phyloP scores from a whole-genome alignment of 192 early-diverging fungal genomes.

The Dispira parvispora region DNA sequence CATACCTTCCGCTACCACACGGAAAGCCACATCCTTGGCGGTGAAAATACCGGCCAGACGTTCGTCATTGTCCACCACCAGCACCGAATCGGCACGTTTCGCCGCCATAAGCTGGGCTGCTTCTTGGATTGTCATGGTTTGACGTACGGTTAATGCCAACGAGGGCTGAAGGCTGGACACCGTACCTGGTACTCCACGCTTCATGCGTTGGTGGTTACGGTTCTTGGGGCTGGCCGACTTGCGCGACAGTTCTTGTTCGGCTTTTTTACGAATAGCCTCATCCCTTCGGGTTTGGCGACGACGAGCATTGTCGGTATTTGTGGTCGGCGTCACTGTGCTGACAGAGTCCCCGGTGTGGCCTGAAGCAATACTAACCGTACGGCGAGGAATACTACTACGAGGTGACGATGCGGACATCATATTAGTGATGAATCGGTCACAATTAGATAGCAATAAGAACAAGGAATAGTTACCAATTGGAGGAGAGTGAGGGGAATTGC shows the following conservation, averaged over 20 bases:
- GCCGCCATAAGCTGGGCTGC: conserved; percentile 94
- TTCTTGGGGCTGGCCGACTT: conserved; percentile 24
- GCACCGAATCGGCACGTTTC: conserved; percentile 85
- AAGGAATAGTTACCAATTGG: background rate
- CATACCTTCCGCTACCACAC: conserved; percentile 70
- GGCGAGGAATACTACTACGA: conserved; percentile 7
- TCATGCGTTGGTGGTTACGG: conserved; percentile 19
- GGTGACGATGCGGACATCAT: conserved; percentile 10
- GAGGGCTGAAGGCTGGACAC: conserved; percentile 78
- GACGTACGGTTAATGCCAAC: conserved; percentile 70
- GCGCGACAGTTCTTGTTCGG: conserved; percentile 51
- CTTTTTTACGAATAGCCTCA: conserved; percentile 57
- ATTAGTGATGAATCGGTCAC: background rate
- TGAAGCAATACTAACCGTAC: conserved; percentile 4
- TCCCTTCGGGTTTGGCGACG: conserved; percentile 5
- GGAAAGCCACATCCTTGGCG: conserved; percentile 91
- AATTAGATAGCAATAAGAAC: background rate
- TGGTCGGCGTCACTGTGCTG: background rate
- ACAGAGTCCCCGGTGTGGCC: conserved; percentile 3
- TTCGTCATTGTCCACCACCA: conserved; percentile 86
- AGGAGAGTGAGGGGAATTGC: background rate
- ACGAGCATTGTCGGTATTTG: conserved; percentile 7
- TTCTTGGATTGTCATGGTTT: conserved; percentile 58
- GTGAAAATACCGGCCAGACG: conserved; percentile 91
- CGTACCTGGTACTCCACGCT: conserved; percentile 37